These are phyloP conservation scores for Karstenula rhodostoma DNA, from an alignment of 2,329 filamentous ascomycete genomes.

Conservation along the genomic window DNA sequence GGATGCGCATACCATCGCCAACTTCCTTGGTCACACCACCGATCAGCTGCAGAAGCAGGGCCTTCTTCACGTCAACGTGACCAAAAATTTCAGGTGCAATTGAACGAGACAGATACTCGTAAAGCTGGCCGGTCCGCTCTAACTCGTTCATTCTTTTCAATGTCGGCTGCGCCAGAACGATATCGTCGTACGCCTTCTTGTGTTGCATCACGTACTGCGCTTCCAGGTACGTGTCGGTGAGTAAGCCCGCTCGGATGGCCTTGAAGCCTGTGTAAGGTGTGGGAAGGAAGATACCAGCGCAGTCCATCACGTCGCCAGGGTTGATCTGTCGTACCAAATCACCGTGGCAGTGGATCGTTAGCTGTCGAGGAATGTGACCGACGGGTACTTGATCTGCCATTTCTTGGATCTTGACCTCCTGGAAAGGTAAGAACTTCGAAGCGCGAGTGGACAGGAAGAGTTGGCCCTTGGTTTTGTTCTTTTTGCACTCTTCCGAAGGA, in stretches of 20 bases:
- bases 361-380: slow-evolving; percentile 90
- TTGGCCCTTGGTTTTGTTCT: slow-evolving; percentile 91
- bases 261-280: slow-evolving; percentile 99
- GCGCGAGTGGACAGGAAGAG: slow-evolving; percentile 94
- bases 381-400: slow-evolving; percentile 99
- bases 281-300: slow-evolving; percentile 94
- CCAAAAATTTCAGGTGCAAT: slow-evolving; percentile 98
- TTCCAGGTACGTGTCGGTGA: slow-evolving; percentile 97
- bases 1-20: slow-evolving; percentile 98
- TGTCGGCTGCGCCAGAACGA: slow-evolving; percentile 81
- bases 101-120: slow-evolving; percentile 93
- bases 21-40: slow-evolving; percentile 96
- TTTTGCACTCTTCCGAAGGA: slow-evolving; percentile 86
- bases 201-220: slow-evolving; percentile 93
- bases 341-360: slow-evolving; percentile 90
- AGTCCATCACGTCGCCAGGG: slow-evolving; percentile 92
- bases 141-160: slow-evolving; percentile 86
- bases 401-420: slow-evolving; percentile 98
- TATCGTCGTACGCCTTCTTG: slow-evolving; percentile 97
- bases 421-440: slow-evolving; percentile 96
- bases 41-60: slow-evolving; percentile 91
- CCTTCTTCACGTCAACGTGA: slow-evolving; percentile 97
- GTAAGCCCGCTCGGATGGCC: slow-evolving; percentile 92
- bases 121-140: slow-evolving; percentile 86
- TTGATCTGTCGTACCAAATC: slow-evolving; percentile 85